Conservation (phyloP, 2,329 filamentous ascomycete species). For the Scytalidium sp. region DNA sequence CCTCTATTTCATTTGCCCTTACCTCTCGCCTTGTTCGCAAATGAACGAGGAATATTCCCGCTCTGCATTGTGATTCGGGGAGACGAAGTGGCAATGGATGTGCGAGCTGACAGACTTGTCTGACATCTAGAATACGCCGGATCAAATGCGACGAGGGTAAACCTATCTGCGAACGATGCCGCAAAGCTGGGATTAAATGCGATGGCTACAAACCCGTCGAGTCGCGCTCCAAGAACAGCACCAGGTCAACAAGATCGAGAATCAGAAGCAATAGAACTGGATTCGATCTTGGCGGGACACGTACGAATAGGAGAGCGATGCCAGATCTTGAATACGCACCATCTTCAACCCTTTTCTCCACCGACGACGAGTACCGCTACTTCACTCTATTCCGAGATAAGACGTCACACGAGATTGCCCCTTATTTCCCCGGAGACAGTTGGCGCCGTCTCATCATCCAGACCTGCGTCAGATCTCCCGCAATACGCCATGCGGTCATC, state of each 20-base stretch:
- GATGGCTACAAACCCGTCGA: slow-evolving; percentile 20
- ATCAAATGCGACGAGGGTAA: slow-evolving; percentile 26
- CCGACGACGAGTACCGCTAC: slow-evolving; percentile 17
- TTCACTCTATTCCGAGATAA: slow-evolving; percentile 21
- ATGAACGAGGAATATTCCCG: too few relatives aligned
- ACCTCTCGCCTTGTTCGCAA: too few relatives aligned
- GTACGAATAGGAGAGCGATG: background rate
- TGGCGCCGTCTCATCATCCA: slow-evolving; percentile 17
- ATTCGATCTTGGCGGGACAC: background rate
- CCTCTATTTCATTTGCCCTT: too few relatives aligned
- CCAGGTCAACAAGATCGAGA: background rate
- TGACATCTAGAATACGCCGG: slow-evolving; percentile 19
- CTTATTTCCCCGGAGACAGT: slow-evolving; percentile 11
- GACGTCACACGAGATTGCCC: slow-evolving; percentile 11
- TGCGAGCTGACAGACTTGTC: background rate
- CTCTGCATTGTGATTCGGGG: too few relatives aligned
- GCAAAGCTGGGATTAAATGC: slow-evolving; percentile 23
- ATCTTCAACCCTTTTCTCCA: slow-evolving; percentile 5
- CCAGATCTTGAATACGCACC: background rate
- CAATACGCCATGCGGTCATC: slow-evolving; percentile 22
- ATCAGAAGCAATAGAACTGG: background rate
- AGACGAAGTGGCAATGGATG: too few relatives aligned
- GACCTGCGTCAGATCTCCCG: slow-evolving; percentile 12
- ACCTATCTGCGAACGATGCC: slow-evolving; percentile 21
- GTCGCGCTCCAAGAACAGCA: background rate